Evolutionary conservation across 129 eudicot species (phyloP), one percentile per base, ranked within the genome.

Genomic region (Arctium lappa): DNA sequence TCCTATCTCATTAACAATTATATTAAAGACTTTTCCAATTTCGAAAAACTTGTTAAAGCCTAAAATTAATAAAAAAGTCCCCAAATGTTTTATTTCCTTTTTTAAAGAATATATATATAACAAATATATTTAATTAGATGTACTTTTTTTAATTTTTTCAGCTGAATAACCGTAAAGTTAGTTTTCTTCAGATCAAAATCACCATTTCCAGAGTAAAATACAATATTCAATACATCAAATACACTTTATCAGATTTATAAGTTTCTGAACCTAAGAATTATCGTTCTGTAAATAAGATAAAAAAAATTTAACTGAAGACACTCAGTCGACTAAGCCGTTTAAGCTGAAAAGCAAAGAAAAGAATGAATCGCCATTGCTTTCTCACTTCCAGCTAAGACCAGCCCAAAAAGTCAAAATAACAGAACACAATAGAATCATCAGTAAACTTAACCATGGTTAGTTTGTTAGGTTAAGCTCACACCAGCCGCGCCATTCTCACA

Each of bases 301-400:
- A 39, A 65, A 32, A 62, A 62, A 72, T 16, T 0, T 10, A 46
- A 46, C 48, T 16, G 75, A 33, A 72, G 36, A 48, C 5, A 60
- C 0, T 13, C 7, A 71, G 22, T 27, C 60, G 62, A 56, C 73
- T 66, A 32, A 82, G 86, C 86, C 81, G 77, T 34, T 13, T 76
- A 75, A 76, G 78, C 78, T 4, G 78, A 71, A n/a, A 60, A 6
- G 29, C 68, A n/a, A 5, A 48, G 71, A 22, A 22, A 22, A 22
- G 27, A 22, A 22, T 22, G 27, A 80, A 69, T 48, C 70, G 56
- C n/a, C 48, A 31, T 65, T 74, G 69, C 69, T 66, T 82, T 82
- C 76, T 72, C 81, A 76, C 77, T 66, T 82, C 81, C 86, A 82
- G 86, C 86, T 75, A 82, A 82, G 76, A 82, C 71, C 37, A 46